Percentiles rank a stretch among this genome's conserved stretches.
Conservation (phyloP, 2,329 filamentous ascomycete genomes). For the Davidsoniella virescens region DNA sequence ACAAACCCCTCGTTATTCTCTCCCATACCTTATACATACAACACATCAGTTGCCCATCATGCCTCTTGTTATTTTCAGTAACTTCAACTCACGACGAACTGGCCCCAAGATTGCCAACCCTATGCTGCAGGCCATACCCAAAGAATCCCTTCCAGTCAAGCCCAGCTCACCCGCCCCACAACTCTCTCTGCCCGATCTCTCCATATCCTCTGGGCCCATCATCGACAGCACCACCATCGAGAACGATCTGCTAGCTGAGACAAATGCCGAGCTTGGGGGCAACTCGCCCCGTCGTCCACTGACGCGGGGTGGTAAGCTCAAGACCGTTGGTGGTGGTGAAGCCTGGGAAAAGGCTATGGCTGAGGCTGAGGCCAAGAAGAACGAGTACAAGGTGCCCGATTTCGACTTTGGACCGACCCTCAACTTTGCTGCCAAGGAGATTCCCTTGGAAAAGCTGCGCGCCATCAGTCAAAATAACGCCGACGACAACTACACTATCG, state of each 20-base stretch:
- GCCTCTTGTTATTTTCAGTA: constrained; percentile 7
- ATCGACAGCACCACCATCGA: constrained; percentile 15
- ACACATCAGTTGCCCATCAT: background rate
- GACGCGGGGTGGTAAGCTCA: constrained; percentile 44
- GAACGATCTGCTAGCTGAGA: too few relatives aligned
- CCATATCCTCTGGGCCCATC: constrained; percentile 2
- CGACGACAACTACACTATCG: background rate
- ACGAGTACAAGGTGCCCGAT: constrained; percentile 44
- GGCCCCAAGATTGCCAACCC: constrained; percentile 10
- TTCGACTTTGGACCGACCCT: constrained; percentile 80
- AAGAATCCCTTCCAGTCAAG: background rate
- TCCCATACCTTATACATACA: background rate
- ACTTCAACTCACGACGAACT: constrained; percentile 8
- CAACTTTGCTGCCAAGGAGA: constrained; percentile 32
- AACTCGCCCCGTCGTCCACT: constrained; percentile 32
- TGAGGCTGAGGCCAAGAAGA: constrained; percentile 12
- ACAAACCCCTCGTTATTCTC: too few relatives aligned
- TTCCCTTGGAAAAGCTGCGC: constrained; percentile 9
- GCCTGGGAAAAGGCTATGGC: constrained; percentile 4
- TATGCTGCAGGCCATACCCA: constrained; percentile 6
- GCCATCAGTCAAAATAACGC: constrained; percentile 3
- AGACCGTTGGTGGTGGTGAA: constrained; percentile 50
- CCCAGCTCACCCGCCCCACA: constrained; percentile 1
- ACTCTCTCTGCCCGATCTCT: constrained; percentile 5
- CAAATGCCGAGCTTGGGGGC: constrained; percentile 15